Percentiles rank a stretch among this genome's conserved stretches.
phyloP scores from a whole-genome alignment of 1,139 yeast species.

The Scheffersomyces lignicola region DNA sequence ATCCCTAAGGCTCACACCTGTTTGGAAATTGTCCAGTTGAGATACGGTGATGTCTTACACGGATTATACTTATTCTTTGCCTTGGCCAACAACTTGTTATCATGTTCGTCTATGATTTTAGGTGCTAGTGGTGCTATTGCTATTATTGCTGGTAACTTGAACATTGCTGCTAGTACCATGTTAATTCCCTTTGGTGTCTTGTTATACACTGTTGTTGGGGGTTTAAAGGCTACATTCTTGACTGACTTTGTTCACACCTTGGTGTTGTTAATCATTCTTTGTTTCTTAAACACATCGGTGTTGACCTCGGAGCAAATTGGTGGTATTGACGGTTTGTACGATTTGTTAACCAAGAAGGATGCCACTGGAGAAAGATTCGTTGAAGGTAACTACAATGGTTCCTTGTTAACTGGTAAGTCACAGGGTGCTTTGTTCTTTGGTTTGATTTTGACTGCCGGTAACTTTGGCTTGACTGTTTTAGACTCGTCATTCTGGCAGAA shows the following conservation, averaged over 20 bases:
- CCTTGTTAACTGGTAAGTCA: slow-evolving; percentile 34
- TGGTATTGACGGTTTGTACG: slow-evolving; percentile 29
- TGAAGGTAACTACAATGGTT: slow-evolving; percentile 34
- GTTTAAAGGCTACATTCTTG: slow-evolving; percentile 41
- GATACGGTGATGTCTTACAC: slow-evolving; percentile 32
- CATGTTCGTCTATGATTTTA: slow-evolving; percentile 36
- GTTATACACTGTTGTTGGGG: slow-evolving; percentile 40
- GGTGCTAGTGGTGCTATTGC: slow-evolving; percentile 39
- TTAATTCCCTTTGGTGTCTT: slow-evolving; percentile 40
- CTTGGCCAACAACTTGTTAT: slow-evolving; percentile 30
- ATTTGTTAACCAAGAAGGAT: slow-evolving; percentile 18
- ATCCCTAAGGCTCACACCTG: slow-evolving; percentile 30
- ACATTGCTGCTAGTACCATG: slow-evolving; percentile 32
- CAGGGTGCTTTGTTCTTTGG: slow-evolving; percentile 31
- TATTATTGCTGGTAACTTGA: slow-evolving; percentile 32
- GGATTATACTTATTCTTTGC: slow-evolving; percentile 30
- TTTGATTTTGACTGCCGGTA: slow-evolving; percentile 27
- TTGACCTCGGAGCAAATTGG: slow-evolving; percentile 26
- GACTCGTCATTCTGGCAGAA: slow-evolving; percentile 37
- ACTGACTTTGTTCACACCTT: slow-evolving; percentile 39
- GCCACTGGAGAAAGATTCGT: slow-evolving; percentile 17
- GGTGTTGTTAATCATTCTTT: slow-evolving; percentile 29
- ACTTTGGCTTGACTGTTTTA: slow-evolving; percentile 31
- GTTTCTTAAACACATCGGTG: slow-evolving; percentile 28
- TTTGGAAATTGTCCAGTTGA: slow-evolving; percentile 29